phyloP scores from a whole-genome alignment of 106 monocot species.

The Alisma plantagoaquatica region DNA sequence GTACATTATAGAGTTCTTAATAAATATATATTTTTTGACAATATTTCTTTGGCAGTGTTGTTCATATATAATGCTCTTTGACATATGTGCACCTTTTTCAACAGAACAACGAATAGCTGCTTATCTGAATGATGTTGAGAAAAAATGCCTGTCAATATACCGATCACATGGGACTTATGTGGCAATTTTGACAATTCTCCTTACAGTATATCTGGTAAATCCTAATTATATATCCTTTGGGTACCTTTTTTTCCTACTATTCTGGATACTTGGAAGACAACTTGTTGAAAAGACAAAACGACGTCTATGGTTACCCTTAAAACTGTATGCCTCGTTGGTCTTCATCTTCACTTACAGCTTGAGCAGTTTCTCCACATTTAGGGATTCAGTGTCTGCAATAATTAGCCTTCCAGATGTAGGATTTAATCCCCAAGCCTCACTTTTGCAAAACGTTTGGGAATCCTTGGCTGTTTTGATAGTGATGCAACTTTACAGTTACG shows the following conservation, averaged over 20 bases:
- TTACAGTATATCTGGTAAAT: slow-evolving; percentile 68
- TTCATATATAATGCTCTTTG: neutral
- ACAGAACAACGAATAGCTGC: slow-evolving; percentile 58
- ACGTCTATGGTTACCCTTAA: slow-evolving; percentile 86
- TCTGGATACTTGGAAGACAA: slow-evolving; percentile 96
- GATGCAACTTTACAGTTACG: slow-evolving; percentile 95
- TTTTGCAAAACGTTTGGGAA: slow-evolving; percentile 72
- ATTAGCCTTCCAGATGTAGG: slow-evolving; percentile 73
- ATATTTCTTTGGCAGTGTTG: neutral
- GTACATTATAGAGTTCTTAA: too few species aligned
- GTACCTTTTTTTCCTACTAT: slow-evolving; percentile 81
- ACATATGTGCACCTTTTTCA: too few species aligned
- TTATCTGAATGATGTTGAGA: slow-evolving; percentile 74
- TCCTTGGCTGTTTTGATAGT: slow-evolving; percentile 81
- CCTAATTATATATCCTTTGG: slow-evolving; percentile 98
- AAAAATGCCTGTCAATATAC: slow-evolving; percentile 68
- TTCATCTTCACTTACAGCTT: slow-evolving; percentile 75
- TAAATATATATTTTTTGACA: neutral
- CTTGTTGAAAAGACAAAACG: slow-evolving; percentile 74
- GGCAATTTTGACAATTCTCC: slow-evolving; percentile 82
- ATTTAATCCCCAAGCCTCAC: slow-evolving; percentile 64
- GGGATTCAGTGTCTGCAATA: slow-evolving; percentile 40
- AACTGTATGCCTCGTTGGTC: slow-evolving; percentile 62
- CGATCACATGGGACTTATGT: slow-evolving; percentile 90
- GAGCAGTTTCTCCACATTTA: slow-evolving; percentile 57